Evolutionary conservation across 495 filamentous ascomycete genomes (phyloP), one percentile per base, ranked within the genome.

Genomic region (Parathielavia hyrcaniae): DNA sequence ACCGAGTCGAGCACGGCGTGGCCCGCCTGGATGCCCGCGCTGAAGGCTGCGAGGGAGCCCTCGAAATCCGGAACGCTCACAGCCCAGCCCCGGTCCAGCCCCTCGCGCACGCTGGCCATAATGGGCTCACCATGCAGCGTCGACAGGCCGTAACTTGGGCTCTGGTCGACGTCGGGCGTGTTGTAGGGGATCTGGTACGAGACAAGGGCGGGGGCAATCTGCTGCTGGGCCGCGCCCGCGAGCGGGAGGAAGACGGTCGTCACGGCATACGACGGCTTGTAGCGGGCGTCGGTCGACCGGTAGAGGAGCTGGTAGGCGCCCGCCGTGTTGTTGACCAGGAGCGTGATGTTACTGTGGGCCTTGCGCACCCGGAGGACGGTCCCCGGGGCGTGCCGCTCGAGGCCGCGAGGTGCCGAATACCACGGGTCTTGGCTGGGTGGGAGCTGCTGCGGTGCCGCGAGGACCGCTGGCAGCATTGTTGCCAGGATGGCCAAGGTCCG

Each of bases 61-160:
- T 79, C 75, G 57, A 71, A 79, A 59, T 82, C 79, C 0, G 79
- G 77, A 2, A 76, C 65, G 11, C 67, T 74, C 3, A 82, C 73
- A 35, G 70, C 67, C 75, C 77, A 81, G 8, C 77, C 77, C 2
- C 58, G 60, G 4, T 16, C 46, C 8, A 67, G 57, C 26, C 26
- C 26, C 32, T 54, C 46, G 11, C 11, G 13, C 5, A 39, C 55
- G 13, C 63, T 61, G 45, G 64, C 62, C 9, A 60, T 57, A 36
- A 63, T 63, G 0, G 62, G 57, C 20, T 67, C 65, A 12, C 60
- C 65, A 26, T 50, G 53, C 45, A 38, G 35, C 3, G 26, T 30
- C 13, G 64, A 57, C 9, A 67, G 57, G 1, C 57, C 60, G 38
- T 50, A 64, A 19, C 57, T 59, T n/a, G 65, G 65, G 46, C 59